These are phyloP conservation scores for Fusarium coffeatum DNA, from an alignment of 2,329 filamentous ascomycete species.

Conservation along the genomic window DNA sequence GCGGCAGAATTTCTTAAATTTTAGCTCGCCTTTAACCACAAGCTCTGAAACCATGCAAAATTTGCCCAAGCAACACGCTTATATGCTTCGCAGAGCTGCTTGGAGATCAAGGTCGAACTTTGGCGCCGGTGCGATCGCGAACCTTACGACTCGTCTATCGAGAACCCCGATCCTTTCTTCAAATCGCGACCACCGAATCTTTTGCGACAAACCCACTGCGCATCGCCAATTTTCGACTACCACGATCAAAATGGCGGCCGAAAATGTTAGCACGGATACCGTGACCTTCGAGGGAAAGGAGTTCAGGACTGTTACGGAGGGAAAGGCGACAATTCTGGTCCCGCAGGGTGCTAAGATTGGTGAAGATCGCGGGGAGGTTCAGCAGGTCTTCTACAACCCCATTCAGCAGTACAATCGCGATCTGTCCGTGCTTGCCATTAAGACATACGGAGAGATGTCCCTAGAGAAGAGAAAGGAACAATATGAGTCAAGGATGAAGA, in stretches of 20 bases:
- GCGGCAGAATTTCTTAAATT: slow-evolving; percentile 35
- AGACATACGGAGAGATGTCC: slow-evolving; percentile 81
- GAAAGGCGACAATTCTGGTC: slow-evolving; percentile 67
- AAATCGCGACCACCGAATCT: slow-evolving; percentile 2
- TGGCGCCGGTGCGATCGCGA: slow-evolving; percentile 23
- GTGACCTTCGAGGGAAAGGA: slow-evolving; percentile 58
- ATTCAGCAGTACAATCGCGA: slow-evolving; percentile 99
- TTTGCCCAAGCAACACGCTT: slow-evolving; percentile 31
- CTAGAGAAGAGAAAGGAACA: slow-evolving; percentile 60
- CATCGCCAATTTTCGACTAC: slow-evolving; percentile 36
- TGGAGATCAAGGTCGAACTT: slow-evolving; percentile 33
- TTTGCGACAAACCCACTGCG: slow-evolving; percentile 10
- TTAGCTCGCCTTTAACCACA: slow-evolving; percentile 22
- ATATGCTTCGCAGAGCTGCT: slow-evolving; percentile 31
- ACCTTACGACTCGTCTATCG: neutral
- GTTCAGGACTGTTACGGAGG: slow-evolving; percentile 65
- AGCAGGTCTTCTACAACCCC: slow-evolving; percentile 97
- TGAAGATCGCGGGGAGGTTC: slow-evolving; percentile 68
- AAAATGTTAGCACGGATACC: slow-evolving; percentile 35
- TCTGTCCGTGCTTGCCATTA: slow-evolving; percentile 90
- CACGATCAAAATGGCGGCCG: slow-evolving; percentile 37
- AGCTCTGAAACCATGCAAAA: slow-evolving; percentile 26
- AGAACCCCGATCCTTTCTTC: neutral
- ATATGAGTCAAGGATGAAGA: slow-evolving; percentile 56
- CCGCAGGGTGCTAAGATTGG: slow-evolving; percentile 59